Evolutionary conservation across 2,329 filamentous ascomycete species (phyloP), one percentile per base, ranked within the genome.

Genomic region (Aciculosporium take): DNA sequence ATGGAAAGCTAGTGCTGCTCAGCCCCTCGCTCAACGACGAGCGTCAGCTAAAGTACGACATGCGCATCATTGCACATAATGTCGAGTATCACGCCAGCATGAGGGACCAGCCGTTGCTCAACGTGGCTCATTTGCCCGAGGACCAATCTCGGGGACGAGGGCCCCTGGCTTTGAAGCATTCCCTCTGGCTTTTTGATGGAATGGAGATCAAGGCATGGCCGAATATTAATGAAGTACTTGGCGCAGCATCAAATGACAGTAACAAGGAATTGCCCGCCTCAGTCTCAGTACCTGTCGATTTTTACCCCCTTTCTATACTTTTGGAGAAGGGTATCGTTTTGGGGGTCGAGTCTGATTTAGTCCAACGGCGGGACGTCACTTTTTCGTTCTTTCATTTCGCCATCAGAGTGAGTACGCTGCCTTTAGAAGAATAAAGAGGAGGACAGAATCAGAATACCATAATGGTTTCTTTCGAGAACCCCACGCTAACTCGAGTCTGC

Each of bases 71-170:
- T 55, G 87, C 88, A 10, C 86, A 95, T 53, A 93, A 94, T 53
- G 87, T 96, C 31, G 91, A 98, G 58, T 96, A 91, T 53, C 95
- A 94, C 57, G 81, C 81, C 41, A 77, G 91, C 52, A 93, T 93
- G 77, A 79, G 88, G 48, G 91, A 98, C 55, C 84, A 93, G 53
- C 77, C 76, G 6, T 37, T 61, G 49, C 50, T 62, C 47, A 64
- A 51, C 45, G 50, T 45, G 45, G 63, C 45, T 24, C 48, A 51
- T 18, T 48, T 48, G 27, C 48, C 47, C 4, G 53, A 59, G 33
- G 53, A 54, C 15, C 36, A 42, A 3, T 33, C 49, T 4, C 23
- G 46, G n/a, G 48, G 48, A 31, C 54, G 48, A n/a, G 56, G 56
- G 1, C 52, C 50, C 48, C 59, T 48, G 73, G 76, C 49, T 63